phyloP scores from a whole-genome alignment of 352 stramenopile genomes.

The Globisporangium okanoganense region DNA sequence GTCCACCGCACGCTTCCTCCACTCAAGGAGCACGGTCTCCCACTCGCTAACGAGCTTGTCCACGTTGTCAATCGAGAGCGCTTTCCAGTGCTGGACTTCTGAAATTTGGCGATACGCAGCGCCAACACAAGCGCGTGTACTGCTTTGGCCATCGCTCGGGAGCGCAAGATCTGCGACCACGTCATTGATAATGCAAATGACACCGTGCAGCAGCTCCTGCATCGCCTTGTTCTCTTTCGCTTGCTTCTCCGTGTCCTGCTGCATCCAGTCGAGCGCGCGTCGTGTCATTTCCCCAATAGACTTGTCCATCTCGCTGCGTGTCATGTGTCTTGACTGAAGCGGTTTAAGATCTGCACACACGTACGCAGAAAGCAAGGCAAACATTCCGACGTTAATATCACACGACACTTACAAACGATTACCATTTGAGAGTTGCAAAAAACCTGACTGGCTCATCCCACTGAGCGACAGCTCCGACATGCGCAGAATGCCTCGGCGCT shows the following conservation, averaged over 20 bases:
- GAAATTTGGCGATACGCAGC: neutral
- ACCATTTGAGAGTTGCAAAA: neutral
- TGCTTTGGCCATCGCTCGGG: neutral
- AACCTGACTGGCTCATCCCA: constrained; percentile 8
- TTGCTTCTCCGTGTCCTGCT: constrained; percentile 35
- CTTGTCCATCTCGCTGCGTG: constrained; percentile 1
- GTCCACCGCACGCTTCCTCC: constrained; percentile 20
- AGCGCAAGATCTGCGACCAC: constrained; percentile 20
- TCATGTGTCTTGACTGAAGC: neutral
- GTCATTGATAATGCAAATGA: constrained; percentile 27
- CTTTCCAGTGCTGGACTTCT: neutral
- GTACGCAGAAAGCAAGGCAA: neutral
- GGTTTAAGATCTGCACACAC: neutral
- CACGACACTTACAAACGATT: neutral
- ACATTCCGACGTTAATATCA: neutral
- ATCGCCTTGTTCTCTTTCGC: constrained; percentile 27
- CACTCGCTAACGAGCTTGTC: constrained; percentile 22
- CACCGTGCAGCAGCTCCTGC: constrained; percentile 19
- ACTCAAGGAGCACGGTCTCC: constrained; percentile 28
- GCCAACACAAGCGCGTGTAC: no score
- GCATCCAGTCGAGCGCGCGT: constrained; percentile 39
- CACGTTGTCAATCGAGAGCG: constrained; percentile 18
- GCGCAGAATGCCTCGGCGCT: constrained; percentile 4
- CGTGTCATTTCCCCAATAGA: constrained; percentile 21
- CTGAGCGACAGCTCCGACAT: constrained; percentile 17